Conservation (phyloP, 2,329 filamentous ascomycete species). For the Penicillium sp. region DNA sequence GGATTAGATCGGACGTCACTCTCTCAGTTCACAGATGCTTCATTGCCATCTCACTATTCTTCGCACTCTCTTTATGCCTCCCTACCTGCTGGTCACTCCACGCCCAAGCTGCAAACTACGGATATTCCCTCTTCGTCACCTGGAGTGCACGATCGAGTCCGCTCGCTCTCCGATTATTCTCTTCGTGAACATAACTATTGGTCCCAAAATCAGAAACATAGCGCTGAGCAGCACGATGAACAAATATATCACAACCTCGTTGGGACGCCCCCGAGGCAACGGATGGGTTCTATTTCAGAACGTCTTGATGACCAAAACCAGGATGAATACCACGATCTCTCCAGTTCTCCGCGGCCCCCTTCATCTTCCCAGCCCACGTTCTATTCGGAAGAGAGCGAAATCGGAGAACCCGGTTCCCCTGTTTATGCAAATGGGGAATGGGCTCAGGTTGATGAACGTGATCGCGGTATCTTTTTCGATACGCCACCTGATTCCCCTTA, state of each 20-base stretch:
- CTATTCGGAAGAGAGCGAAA: slow-evolving; percentile 30
- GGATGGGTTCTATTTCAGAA: slow-evolving; percentile 33
- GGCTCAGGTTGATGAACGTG: slow-evolving; percentile 30
- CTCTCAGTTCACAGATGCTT: slow-evolving; percentile 30
- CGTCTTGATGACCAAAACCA: slow-evolving; percentile 23
- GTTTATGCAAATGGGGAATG: slow-evolving; percentile 32
- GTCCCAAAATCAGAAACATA: slow-evolving; percentile 7
- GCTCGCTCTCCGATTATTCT: slow-evolving; percentile 28
- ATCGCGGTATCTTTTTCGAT: slow-evolving; percentile 27
- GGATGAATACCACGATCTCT: slow-evolving; percentile 12
- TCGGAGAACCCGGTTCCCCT: slow-evolving; percentile 37
- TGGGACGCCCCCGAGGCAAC: slow-evolving; percentile 24
- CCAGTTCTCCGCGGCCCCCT: slow-evolving; percentile 12
- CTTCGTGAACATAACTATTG: slow-evolving; percentile 20
- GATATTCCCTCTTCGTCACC: slow-evolving; percentile 27
- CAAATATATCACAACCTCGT: slow-evolving; percentile 26
- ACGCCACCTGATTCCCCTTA: neutral
- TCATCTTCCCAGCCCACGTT: slow-evolving; percentile 24
- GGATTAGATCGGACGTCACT: slow-evolving; percentile 24
- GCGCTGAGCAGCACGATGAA: slow-evolving; percentile 11
- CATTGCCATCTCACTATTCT: slow-evolving; percentile 28
- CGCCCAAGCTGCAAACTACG: slow-evolving; percentile 15
- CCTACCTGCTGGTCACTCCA: slow-evolving; percentile 7
- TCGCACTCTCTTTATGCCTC: slow-evolving; percentile 24
- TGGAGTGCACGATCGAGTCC: slow-evolving; percentile 19